Percentiles rank a stretch among this genome's conserved stretches.
phyloP scores from a whole-genome alignment of 2,329 filamentous ascomycete species.

The Penicillium brasilianum region DNA sequence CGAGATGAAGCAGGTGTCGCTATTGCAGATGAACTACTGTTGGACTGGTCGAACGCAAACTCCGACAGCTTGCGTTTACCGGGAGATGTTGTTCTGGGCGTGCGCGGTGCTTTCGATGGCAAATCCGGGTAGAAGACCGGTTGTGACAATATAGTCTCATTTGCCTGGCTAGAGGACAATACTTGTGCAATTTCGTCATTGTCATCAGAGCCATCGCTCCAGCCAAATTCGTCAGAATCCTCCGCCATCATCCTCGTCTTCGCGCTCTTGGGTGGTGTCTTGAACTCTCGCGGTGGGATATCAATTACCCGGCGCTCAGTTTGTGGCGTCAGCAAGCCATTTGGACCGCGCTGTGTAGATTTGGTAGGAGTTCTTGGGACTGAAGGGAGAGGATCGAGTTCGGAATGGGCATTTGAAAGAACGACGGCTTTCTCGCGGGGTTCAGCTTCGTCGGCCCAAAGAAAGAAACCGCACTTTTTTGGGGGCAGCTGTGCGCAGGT shows the following conservation, averaged over 20 bases:
- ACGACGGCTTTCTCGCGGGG: slow-evolving; percentile 57
- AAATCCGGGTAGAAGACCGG: slow-evolving; percentile 41
- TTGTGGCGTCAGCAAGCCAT: slow-evolving; percentile 42
- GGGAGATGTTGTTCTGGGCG: slow-evolving; percentile 39
- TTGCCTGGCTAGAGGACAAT: slow-evolving; percentile 16
- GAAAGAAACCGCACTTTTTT: slow-evolving; percentile 63
- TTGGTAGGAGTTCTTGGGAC: slow-evolving; percentile 28
- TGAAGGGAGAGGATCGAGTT: slow-evolving; percentile 38
- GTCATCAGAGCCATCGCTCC: slow-evolving; percentile 45
- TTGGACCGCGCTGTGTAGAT: background rate
- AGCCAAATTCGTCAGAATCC: slow-evolving; percentile 44
- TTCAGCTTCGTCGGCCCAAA: slow-evolving; percentile 65
- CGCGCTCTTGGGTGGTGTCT: slow-evolving; percentile 32
- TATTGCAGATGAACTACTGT: background rate
- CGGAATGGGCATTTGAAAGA: slow-evolving; percentile 56
- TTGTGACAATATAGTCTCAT: slow-evolving; percentile 28
- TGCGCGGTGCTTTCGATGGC: slow-evolving; percentile 46
- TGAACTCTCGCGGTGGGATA: slow-evolving; percentile 20
- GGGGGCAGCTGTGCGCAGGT: slow-evolving; percentile 59
- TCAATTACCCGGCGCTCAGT: slow-evolving; percentile 33
- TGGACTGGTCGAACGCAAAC: slow-evolving; percentile 19
- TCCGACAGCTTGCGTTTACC: slow-evolving; percentile 45
- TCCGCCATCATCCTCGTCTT: slow-evolving; percentile 40
- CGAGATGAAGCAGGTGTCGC: slow-evolving; percentile 23
- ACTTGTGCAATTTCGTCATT: slow-evolving; percentile 31